Evolutionary conservation across 345 rosid species (phyloP).

Genomic region (Camelina hispida): DNA sequence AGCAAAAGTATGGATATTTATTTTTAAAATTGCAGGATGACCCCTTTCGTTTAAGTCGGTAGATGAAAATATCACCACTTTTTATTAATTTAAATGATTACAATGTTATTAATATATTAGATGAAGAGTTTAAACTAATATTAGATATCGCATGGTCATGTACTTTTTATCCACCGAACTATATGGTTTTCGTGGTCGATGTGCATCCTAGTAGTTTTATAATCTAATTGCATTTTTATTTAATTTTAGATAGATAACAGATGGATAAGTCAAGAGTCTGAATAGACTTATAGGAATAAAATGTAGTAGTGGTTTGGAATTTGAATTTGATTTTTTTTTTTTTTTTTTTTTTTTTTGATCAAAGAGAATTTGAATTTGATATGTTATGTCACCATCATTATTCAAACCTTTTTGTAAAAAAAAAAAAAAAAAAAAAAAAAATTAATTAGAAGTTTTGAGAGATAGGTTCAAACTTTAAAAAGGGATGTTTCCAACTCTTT

Average conservation of each 20-base stretch:
- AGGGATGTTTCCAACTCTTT: not conserved
- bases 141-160: conserved; percentile 10
- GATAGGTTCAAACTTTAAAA: not conserved
- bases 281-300: not conserved
- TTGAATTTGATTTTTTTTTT: too few relatives aligned
- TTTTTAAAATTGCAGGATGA: conserved; percentile 6
- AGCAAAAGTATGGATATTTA: not conserved
- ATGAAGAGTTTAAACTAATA: conserved; percentile 9
- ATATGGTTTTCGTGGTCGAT: conserved; percentile 27
- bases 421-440: too few relatives aligned
- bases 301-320: conserved; percentile 4
- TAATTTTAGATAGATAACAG: not conserved
- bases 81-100: not conserved
- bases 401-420: not conserved
- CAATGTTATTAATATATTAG: not conserved
- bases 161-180: conserved; percentile 8
- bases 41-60: conserved; percentile 36
- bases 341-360: too few relatives aligned
- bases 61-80: conserved; percentile 1
- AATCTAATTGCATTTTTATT: not conserved
- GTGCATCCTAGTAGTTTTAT: conserved; percentile 3
- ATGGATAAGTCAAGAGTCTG: conserved; percentile 5
- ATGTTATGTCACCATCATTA: not conserved
- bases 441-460: too few relatives aligned
- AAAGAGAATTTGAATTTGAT: not conserved